These are phyloP conservation scores for Microdochium trichocladiopsis DNA, from an alignment of 2,329 filamentous ascomycete species.

Conservation along the genomic window DNA sequence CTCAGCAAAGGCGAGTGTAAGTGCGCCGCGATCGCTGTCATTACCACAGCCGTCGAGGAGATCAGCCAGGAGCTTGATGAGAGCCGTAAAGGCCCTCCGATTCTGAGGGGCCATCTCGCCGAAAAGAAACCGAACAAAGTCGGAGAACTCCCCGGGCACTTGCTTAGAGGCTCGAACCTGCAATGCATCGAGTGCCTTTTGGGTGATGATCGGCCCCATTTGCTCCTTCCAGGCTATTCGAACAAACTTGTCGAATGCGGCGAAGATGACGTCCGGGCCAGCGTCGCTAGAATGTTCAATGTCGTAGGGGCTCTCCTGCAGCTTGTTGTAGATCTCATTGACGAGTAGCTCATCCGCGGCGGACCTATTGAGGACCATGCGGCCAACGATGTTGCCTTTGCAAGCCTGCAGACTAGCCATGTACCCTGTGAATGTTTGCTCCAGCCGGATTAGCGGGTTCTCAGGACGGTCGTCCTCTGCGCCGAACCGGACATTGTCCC, in stretches of 20 bases:
- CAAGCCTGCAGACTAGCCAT: constrained; percentile 75
- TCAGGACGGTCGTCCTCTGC: constrained; percentile 47
- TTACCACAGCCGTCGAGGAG: constrained; percentile 85
- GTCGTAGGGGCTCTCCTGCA: constrained; percentile 77
- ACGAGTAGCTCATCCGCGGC: constrained; percentile 71
- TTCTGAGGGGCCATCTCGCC: constrained; percentile 63
- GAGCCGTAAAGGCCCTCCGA: constrained; percentile 69
- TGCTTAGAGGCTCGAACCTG: constrained; percentile 60
- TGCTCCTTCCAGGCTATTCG: constrained; percentile 81
- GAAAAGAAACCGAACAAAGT: constrained; percentile 60
- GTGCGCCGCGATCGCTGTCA: constrained; percentile 79
- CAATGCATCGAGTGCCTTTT: constrained; percentile 64
- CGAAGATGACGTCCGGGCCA: constrained; percentile 77
- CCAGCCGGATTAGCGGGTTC: constrained; percentile 65
- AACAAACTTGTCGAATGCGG: constrained; percentile 89
- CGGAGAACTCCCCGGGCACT: constrained; percentile 66
- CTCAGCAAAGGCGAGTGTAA: constrained; percentile 86
- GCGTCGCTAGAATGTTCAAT: constrained; percentile 69
- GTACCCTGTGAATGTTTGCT: constrained; percentile 81
- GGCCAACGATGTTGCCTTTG: constrained; percentile 80
- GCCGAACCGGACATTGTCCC: constrained; percentile 31
- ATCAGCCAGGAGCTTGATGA: constrained; percentile 81
- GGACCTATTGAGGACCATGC: constrained; percentile 62
- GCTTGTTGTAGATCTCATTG: constrained; percentile 83
- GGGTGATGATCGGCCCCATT: constrained; percentile 77